Evolutionary conservation across 2,329 filamentous ascomycete genomes (phyloP).

Genomic region (Venturiaceae sp.): DNA sequence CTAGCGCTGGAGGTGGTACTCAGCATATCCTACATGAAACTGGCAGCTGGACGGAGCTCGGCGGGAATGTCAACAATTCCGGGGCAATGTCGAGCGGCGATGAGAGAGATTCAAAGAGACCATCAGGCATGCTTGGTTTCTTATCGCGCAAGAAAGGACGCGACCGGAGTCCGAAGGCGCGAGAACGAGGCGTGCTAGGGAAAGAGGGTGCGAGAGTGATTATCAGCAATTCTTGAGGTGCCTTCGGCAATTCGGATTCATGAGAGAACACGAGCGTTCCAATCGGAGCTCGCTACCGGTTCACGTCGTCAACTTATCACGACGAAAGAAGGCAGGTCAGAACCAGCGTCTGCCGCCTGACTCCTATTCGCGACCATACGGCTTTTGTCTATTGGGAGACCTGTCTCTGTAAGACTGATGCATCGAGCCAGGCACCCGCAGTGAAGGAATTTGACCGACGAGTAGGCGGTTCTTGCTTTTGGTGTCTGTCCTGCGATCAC

Average conservation of each 20-base stretch:
- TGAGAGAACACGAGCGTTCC: no score
- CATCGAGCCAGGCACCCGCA: no score
- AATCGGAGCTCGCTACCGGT: no score
- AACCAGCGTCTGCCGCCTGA: no score
- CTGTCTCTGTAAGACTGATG: no score
- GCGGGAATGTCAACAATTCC: constrained; percentile 60
- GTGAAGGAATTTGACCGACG: not conserved
- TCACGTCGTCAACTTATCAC: no score
- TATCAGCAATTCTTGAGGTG: constrained; percentile 7
- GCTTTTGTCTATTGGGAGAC: not conserved
- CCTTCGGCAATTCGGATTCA: not conserved
- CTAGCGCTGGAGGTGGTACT: constrained; percentile 71
- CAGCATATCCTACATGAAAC: constrained; percentile 85
- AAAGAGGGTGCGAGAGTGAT: constrained; percentile 66
- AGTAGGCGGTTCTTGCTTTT: not conserved
- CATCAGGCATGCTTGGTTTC: constrained; percentile 84
- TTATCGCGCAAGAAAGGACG: constrained; percentile 81
- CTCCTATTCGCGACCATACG: no score
- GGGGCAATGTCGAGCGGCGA: constrained; percentile 37
- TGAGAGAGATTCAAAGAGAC: constrained; percentile 32
- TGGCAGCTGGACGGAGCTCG: constrained; percentile 81
- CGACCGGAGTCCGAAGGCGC: constrained; percentile 86
- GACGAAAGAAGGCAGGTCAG: no score
- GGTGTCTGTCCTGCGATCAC: not conserved
- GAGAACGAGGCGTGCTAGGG: constrained; percentile 84